Conservation (phyloP, 768 basidiomycete species). For the Amanita pseudoporphyria region DNA sequence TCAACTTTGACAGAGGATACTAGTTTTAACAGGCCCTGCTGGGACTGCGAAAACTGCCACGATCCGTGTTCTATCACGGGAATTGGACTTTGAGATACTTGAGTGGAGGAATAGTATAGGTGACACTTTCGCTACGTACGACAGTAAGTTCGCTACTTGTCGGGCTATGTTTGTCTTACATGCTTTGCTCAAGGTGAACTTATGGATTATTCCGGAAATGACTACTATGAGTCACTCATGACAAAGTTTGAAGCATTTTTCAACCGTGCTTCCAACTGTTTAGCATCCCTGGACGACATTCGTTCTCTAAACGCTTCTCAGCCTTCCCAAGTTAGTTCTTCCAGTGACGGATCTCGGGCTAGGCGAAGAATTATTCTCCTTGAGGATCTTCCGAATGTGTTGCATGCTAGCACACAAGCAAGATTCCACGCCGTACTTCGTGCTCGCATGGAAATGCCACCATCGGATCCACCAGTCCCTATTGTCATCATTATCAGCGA, state of each 20-base stretch:
- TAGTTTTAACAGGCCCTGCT: slow-evolving; percentile 80
- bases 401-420: slow-evolving; percentile 57
- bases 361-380: slow-evolving; percentile 63
- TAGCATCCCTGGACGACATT: slow-evolving; percentile 33
- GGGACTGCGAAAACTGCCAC: slow-evolving; percentile 90
- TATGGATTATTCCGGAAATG: not conserved
- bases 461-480: slow-evolving; percentile 37
- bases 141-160: not conserved
- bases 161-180: not conserved
- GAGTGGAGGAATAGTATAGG: slow-evolving; percentile 77
- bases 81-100: slow-evolving; percentile 69
- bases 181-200: not conserved
- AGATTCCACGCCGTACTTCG: slow-evolving; percentile 67
- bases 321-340: slow-evolving; percentile 6
- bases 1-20: slow-evolving; percentile 51
- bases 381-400: slow-evolving; percentile 87
- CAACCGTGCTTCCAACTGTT: slow-evolving; percentile 55
- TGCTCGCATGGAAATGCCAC: slow-evolving; percentile 35
- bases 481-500: slow-evolving; percentile 81
- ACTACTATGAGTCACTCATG: slow-evolving; percentile 36
- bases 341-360: slow-evolving; percentile 1
- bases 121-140: slow-evolving; percentile 26
- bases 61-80: slow-evolving; percentile 60
- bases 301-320: slow-evolving; percentile 1
- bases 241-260: slow-evolving; percentile 74